Evolutionary conservation across 495 filamentous ascomycete genomes (phyloP).

Genomic region (Pyrenopolyporus hunteri): DNA sequence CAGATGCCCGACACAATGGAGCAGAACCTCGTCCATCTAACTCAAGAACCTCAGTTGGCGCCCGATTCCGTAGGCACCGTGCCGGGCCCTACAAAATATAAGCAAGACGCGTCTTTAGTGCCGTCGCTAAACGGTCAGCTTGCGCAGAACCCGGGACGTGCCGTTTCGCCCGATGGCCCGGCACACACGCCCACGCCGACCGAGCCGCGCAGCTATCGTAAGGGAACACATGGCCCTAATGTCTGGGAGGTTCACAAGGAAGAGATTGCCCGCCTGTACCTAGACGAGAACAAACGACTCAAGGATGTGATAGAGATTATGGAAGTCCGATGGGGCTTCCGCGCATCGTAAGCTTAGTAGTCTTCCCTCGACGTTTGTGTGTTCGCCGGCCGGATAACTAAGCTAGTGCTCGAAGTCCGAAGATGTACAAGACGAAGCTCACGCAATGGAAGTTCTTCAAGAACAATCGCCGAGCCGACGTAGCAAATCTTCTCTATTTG

Average conservation of each 20-base stretch:
- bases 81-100: conserved; percentile 14
- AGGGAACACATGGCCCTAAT: conserved; percentile 39
- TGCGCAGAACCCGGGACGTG: conserved; percentile 12
- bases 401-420: conserved; percentile 35
- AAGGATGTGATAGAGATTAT: conserved; percentile 93
- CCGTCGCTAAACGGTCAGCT: conserved; percentile 9
- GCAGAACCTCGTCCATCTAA: conserved; percentile 27
- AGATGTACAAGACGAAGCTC: conserved; percentile 52
- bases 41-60: conserved; percentile 23
- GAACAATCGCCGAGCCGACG: conserved; percentile 47
- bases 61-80: conserved; percentile 26
- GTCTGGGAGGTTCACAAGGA: conserved; percentile 42
- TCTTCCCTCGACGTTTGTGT: conserved; percentile 3
- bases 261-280: conserved; percentile 40
- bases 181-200: conserved; percentile 9
- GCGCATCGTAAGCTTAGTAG: conserved; percentile 41
- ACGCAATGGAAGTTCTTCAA: conserved; percentile 50
- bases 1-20: conserved; percentile 28
- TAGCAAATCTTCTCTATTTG: conserved; percentile 44
- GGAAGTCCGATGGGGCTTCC: conserved; percentile 68
- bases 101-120: conserved; percentile 17
- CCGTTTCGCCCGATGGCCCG: conserved; percentile 16
- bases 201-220: conserved; percentile 24
- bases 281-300: conserved; percentile 42
- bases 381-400: conserved; percentile 22